Conservation (phyloP, 2,329 filamentous ascomycete species). For the Fusarium kyushuense region DNA sequence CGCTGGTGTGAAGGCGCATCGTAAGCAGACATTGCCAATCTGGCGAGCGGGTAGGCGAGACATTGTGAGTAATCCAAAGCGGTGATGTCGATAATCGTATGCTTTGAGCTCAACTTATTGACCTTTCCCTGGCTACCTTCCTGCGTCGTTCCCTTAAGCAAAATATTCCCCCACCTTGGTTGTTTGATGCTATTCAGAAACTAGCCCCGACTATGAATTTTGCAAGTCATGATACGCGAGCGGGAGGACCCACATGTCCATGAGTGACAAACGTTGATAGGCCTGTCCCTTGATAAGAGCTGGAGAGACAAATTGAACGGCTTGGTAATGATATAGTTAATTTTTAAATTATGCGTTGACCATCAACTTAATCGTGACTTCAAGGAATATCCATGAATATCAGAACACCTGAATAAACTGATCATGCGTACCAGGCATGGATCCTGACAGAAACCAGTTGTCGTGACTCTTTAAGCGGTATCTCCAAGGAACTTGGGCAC, state of each 20-base stretch:
- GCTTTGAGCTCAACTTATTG: not conserved
- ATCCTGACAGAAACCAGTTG: not conserved
- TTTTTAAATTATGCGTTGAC: not conserved
- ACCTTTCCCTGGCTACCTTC: not conserved
- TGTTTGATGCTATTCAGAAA: constrained; percentile 25
- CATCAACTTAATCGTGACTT: not conserved
- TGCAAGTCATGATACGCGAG: constrained; percentile 23
- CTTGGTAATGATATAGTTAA: not conserved
- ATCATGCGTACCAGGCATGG: not conserved
- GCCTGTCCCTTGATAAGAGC: not conserved
- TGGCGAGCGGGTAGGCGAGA: constrained; percentile 52
- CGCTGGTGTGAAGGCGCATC: constrained; percentile 55
- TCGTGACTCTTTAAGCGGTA: not conserved
- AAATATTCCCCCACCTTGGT: constrained; percentile 10
- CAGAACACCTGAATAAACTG: not conserved
- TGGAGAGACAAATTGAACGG: not conserved
- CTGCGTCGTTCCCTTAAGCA: constrained; percentile 3
- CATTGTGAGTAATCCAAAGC: constrained; percentile 50
- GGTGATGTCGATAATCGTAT: not conserved
- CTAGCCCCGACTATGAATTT: constrained; percentile 24
- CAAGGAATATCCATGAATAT: not conserved
- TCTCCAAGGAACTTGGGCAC: constrained; percentile 20
- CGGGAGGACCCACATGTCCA: constrained; percentile 22
- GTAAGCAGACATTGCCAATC: constrained; percentile 58
- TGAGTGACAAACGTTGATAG: constrained; percentile 19